phyloP scores from a whole-genome alignment of 2,329 filamentous ascomycete species.

The Macrophomina pseudophaseolina region DNA sequence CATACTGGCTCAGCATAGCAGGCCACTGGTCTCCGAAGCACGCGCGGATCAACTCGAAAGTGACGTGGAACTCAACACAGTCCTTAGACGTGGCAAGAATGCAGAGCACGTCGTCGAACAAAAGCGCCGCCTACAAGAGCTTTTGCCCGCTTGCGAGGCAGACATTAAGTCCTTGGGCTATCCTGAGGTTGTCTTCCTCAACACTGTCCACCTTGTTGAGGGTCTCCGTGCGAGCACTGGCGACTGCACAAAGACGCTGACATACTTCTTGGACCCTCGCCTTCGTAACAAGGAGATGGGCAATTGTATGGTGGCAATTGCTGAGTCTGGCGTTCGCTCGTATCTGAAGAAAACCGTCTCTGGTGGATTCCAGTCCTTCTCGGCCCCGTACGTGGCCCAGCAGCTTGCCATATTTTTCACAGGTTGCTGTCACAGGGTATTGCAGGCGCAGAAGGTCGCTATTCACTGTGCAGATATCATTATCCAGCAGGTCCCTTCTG shows the following conservation, averaged over 20 bases:
- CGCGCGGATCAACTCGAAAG: slow-evolving; percentile 90
- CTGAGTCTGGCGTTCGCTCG: slow-evolving; percentile 73
- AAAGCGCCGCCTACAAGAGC: slow-evolving; percentile 75
- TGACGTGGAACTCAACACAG: slow-evolving; percentile 94
- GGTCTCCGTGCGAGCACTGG: slow-evolving; percentile 83
- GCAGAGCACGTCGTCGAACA: slow-evolving; percentile 78
- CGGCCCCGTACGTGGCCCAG: slow-evolving; percentile 86
- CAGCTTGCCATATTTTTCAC: slow-evolving; percentile 87
- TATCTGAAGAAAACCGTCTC: slow-evolving; percentile 79
- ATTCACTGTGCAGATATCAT: slow-evolving; percentile 83
- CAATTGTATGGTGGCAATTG: slow-evolving; percentile 67
- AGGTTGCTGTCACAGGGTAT: slow-evolving; percentile 90
- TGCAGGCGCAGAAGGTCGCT: slow-evolving; percentile 87
- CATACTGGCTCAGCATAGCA: slow-evolving; percentile 83
- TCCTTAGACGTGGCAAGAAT: slow-evolving; percentile 84
- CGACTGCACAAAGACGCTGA: slow-evolving; percentile 86
- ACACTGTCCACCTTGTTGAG: slow-evolving; percentile 88
- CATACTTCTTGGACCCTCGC: slow-evolving; percentile 94
- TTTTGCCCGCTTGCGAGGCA: slow-evolving; percentile 75
- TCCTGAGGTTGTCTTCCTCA: slow-evolving; percentile 88
- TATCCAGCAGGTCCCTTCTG: slow-evolving; percentile 82
- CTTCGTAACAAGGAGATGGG: slow-evolving; percentile 67
- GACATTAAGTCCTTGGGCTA: slow-evolving; percentile 87
- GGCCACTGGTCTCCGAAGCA: slow-evolving; percentile 85
- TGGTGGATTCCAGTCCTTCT: slow-evolving; percentile 76